phyloP scores from a whole-genome alignment of 2,329 filamentous ascomycete species.

The Aspergillus sp. region DNA sequence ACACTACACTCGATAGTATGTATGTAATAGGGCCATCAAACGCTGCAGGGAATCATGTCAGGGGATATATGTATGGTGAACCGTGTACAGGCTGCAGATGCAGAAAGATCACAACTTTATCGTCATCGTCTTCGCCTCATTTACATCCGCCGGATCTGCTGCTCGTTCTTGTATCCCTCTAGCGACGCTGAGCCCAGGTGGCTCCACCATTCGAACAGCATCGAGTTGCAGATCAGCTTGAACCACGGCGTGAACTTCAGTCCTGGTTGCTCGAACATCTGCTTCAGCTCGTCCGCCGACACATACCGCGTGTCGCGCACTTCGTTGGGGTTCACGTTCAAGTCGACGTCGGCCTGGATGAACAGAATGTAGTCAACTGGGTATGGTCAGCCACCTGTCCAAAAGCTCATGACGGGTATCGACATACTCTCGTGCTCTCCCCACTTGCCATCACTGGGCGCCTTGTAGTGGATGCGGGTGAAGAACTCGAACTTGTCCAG shows the following conservation, averaged over 20 bases:
- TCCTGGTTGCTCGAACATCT: constrained; percentile 76
- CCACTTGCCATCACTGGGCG: constrained; percentile 95
- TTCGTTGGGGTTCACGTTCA: constrained; percentile 78
- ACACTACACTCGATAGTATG: too few species aligned
- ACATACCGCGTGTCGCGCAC: constrained; percentile 84
- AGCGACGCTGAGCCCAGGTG: constrained; percentile 73
- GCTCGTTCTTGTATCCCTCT: constrained; percentile 83
- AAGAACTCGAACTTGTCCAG: constrained; percentile 90
- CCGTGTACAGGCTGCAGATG: background rate
- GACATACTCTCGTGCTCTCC: constrained; percentile 93
- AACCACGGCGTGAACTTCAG: constrained; percentile 98
- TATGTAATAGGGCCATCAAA: background rate
- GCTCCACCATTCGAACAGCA: constrained; percentile 98
- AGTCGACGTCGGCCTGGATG: constrained; percentile 88
- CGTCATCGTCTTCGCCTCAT: background rate
- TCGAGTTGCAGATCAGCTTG: constrained; percentile 95
- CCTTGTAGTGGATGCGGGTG: constrained; percentile 97
- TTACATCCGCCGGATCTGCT: constrained; percentile 80
- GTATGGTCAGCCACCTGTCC: constrained; percentile 18
- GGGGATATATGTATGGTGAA: background rate
- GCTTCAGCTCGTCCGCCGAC: constrained; percentile 75
- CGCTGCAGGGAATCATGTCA: background rate
- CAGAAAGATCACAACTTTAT: constrained; percentile 2
- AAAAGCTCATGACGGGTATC: background rate
- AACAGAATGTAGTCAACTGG: constrained; percentile 98